These are phyloP conservation scores for Pyrenopolyporus hunteri DNA, from an alignment of 495 filamentous ascomycete species.

Conservation along the genomic window DNA sequence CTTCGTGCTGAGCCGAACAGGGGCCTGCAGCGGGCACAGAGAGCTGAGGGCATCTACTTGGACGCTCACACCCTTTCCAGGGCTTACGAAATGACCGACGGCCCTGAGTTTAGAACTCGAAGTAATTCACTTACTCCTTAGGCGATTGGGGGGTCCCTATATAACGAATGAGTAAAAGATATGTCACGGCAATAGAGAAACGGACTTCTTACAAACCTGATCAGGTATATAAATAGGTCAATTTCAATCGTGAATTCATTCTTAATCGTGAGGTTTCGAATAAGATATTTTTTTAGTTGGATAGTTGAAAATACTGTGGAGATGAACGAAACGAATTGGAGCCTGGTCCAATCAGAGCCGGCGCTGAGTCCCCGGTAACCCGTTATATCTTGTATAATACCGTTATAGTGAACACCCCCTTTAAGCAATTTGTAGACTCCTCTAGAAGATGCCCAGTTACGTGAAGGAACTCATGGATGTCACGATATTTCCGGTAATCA, in stretches of 20 bases:
- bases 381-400: no score
- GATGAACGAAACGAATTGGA: constrained; percentile 2
- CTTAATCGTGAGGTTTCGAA: no score
- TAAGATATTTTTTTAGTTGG: constrained; percentile 1
- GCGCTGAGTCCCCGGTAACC: background rate
- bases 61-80: background rate
- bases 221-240: background rate
- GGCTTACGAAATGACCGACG: background rate
- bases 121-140: background rate
- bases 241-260: background rate
- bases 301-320: constrained; percentile 30
- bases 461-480: no score
- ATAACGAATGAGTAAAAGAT: background rate
- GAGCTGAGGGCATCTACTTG: constrained; percentile 36
- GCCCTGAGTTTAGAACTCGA: background rate
- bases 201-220: background rate
- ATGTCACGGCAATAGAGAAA: background rate
- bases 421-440: no score
- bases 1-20: constrained; percentile 23
- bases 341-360: constrained; percentile 17
- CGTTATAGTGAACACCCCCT: no score
- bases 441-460: no score
- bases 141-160: background rate
- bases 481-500: no score
- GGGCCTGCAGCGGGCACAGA: constrained; percentile 35